These are phyloP conservation scores for Cercophora sp. DNA, from an alignment of 495 filamentous ascomycete species.

Conservation along the genomic window DNA sequence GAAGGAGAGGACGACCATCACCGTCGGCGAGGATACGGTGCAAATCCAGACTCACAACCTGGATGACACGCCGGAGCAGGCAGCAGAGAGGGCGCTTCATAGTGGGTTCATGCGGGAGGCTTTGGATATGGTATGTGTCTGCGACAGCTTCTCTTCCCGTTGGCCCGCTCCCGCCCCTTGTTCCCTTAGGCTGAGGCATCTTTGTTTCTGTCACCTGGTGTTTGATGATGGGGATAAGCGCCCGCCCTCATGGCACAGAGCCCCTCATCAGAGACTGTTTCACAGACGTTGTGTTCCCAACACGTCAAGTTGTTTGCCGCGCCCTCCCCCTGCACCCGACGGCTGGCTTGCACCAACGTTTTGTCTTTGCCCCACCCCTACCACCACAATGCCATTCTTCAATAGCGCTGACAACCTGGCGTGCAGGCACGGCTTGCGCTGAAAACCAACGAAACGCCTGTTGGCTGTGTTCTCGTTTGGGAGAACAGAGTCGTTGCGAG, in stretches of 20 bases:
- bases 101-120: slow-evolving; percentile 67
- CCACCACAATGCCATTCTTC: too few species aligned
- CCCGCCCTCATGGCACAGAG: slow-evolving; percentile 6
- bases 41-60: slow-evolving; percentile 7
- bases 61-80: slow-evolving; percentile 25
- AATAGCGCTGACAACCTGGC: too few species aligned
- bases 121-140: slow-evolving; percentile 55
- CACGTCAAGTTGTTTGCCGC: neutral
- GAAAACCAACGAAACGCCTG: slow-evolving; percentile 81
- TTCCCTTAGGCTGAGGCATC: too few species aligned
- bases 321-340: too few species aligned
- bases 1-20: slow-evolving; percentile 18
- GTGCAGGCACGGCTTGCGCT: slow-evolving; percentile 81
- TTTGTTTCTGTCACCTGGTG: too few species aligned
- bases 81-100: slow-evolving; percentile 40
- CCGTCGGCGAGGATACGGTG: slow-evolving; percentile 8
- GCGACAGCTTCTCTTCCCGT: neutral
- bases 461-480: slow-evolving; percentile 90
- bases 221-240: too few species aligned
- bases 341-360: too few species aligned
- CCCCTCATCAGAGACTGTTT: slow-evolving; percentile 4
- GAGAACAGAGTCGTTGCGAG: slow-evolving; percentile 67
- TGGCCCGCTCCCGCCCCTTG: neutral
- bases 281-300: slow-evolving; percentile 4
- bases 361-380: too few species aligned